Evolutionary conservation across 345 rosid genomes (phyloP), one percentile per base, ranked within the genome.

Genomic region (Eucalyptus shirleyi): DNA sequence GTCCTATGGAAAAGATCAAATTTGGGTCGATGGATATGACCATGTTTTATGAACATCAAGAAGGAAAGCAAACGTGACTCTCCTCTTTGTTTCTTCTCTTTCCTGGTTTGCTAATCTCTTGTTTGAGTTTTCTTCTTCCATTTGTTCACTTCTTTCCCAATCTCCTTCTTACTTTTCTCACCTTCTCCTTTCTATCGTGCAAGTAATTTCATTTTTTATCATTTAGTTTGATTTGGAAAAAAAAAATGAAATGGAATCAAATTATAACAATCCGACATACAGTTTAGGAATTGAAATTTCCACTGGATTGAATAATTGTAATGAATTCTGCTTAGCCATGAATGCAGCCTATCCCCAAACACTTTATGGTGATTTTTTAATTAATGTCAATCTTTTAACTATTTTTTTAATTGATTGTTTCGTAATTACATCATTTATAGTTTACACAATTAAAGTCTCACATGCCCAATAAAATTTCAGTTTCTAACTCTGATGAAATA

Each of bases 211-310:
- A 53, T 8, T 19, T 19, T 19, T 18, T 1, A 50, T 50, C 53
- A 50, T 50, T 50, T 50, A 1, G 8, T 50, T 50, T 1, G 59
- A 19, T 53, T 18, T 53, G 24, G 26, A 53, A 53, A 53, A 19
- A 53, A 8, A 53, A 53, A 53, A 51, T 53, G 2, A 19, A 19
- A 53, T 21, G 24, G 59, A 53, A 53, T 21, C 23, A 17, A 69
- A 9, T 6, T 9, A 69, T 34, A 17, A 10, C 44, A 69, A 69
- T 9, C 24, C 26, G 5, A 23, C 26, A 5, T 72, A 19, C 44
- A 18, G 1, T 72, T 72, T 34, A 34, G 26, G 1, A 37, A 3
- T 72, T 1, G 2, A 34, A 34, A 34, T 72, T n/a, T 14, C 0
- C 12, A 72, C 6, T 32, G 4, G 19, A 67, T 67, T 17, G 42